Conservation (phyloP, 345 rosid genomes). For the Luvunga scandens region DNA sequence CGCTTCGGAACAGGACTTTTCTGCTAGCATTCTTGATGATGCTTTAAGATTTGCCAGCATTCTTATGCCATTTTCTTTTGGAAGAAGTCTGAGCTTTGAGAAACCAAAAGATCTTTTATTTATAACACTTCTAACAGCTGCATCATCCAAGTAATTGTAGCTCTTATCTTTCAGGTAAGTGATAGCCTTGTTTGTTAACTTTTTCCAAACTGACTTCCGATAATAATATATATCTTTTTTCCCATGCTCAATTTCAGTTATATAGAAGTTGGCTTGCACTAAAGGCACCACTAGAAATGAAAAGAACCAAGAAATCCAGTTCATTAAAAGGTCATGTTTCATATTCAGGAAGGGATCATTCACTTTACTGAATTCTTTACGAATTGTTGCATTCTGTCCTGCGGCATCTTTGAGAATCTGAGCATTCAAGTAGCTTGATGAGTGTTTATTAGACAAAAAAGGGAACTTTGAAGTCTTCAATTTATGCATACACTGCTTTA, state of each 20-base stretch:
- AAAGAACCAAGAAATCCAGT: conserved; percentile 87
- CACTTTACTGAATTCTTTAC: conserved; percentile 21
- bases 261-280: conserved; percentile 71
- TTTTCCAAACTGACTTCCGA: conserved; percentile 66
- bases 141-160: conserved; percentile 38
- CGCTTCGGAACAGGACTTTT: conserved; percentile 14
- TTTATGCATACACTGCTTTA: conserved; percentile 56
- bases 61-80: conserved; percentile 67
- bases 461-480: conserved; percentile 52
- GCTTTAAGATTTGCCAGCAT: conserved; percentile 66
- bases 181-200: conserved; percentile 37
- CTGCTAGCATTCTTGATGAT: conserved; percentile 37
- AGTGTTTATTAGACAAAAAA: conserved; percentile 42
- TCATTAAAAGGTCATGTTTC: conserved; percentile 47
- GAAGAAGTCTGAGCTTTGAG: conserved; percentile 67
- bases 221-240: conserved; percentile 59
- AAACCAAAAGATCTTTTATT: conserved; percentile 46
- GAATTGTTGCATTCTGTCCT: conserved; percentile 18
- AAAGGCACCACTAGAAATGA: conserved; percentile 59
- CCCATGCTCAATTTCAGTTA: conserved; percentile 75
- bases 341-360: conserved; percentile 24
- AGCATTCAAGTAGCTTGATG: conserved; percentile 25
- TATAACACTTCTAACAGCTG: conserved; percentile 39
- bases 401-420: conserved; percentile 17
- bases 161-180: conserved; percentile 35